Base-by-base conservation (phyloP, 805 yeast genomes). In the Sugiyamaella americana region DNA sequence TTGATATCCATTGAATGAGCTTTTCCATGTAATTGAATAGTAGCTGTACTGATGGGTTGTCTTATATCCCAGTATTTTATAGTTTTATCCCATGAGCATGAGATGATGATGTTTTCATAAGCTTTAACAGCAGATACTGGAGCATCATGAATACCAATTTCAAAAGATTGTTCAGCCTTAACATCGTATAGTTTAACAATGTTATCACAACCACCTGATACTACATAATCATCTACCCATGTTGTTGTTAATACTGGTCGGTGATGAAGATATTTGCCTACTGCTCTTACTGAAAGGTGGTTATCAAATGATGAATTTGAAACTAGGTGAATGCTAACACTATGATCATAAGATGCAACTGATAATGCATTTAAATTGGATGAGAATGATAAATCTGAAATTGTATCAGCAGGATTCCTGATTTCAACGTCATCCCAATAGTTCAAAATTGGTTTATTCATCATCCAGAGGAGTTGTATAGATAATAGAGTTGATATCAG, bases 21-120 rank as follows among this genome's bases (percentile, higher is more conserved):
- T 45, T 96, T 72, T 56, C 91, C 98, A 0, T 97, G 96, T 63
- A 93, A 70, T 58, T 78, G 77, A 34, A 93, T 69, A 2, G 95
- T 84, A 18, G 88, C 77, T 18, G 89, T 75, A 17, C 98, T 93
- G 57, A 78, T 82, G 39, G 58, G 70, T 54, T 82, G 80, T 60
- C 97, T 80, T 68, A 85, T 73, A 66, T 93, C 98, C 98, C 98
- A 91, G 66, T 93, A 93, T 62, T 78, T 81, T 52, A 93, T 67
- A 1, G 97, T 87, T 67, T 87, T 88, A 67, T 93, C 98, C 97
- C 97, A 93, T 5, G 96, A 87, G 5, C 95, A 96, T 38, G 89
- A 79, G 2, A 88, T 97, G 22, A 91, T 79, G 53, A 86, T 86
- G 20, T 16, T 35, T 51, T 81, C 82, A 8, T 86, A 95, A 51